Evolutionary conservation across 148 eudicot species (phyloP).

Genomic region (Bassia scoparia): DNA sequence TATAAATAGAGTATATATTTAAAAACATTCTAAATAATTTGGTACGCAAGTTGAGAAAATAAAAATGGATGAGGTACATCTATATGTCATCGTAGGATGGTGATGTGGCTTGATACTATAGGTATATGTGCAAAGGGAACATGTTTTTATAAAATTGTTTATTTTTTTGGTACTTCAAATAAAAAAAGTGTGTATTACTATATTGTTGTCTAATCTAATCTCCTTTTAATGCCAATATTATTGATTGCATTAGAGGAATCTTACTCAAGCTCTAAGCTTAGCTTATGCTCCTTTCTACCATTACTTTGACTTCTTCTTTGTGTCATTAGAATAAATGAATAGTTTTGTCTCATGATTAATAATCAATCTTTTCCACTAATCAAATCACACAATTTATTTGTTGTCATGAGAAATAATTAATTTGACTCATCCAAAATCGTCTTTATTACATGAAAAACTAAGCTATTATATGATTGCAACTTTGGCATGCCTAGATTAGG

Average conservation of each 20-base stretch:
- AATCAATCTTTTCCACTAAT: slow-evolving; percentile 1
- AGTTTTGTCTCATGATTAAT: neutral
- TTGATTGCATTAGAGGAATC: slow-evolving; percentile 22
- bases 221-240: slow-evolving; percentile 19
- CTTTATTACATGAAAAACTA: neutral
- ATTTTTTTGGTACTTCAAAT: slow-evolving; percentile 11
- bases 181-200: neutral
- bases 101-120: slow-evolving; percentile 29
- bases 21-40: no score
- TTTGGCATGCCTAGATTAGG: slow-evolving; percentile 21
- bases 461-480: slow-evolving; percentile 9
- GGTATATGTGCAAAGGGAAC: slow-evolving; percentile 31
- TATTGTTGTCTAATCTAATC: neutral
- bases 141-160: slow-evolving; percentile 14
- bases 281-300: slow-evolving; percentile 21
- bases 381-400: slow-evolving; percentile 10
- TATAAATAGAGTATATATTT: no score
- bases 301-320: slow-evolving; percentile 27
- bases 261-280: slow-evolving; percentile 23
- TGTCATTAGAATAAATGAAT: slow-evolving; percentile 24
- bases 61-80: slow-evolving; percentile 14
- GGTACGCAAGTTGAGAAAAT: no score
- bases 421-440: slow-evolving; percentile 26
- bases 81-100: slow-evolving; percentile 14
- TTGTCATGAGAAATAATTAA: neutral